Evolutionary conservation across 176 grass and related monocot genomes (phyloP).

Genomic region (Musa schizocarpa): DNA sequence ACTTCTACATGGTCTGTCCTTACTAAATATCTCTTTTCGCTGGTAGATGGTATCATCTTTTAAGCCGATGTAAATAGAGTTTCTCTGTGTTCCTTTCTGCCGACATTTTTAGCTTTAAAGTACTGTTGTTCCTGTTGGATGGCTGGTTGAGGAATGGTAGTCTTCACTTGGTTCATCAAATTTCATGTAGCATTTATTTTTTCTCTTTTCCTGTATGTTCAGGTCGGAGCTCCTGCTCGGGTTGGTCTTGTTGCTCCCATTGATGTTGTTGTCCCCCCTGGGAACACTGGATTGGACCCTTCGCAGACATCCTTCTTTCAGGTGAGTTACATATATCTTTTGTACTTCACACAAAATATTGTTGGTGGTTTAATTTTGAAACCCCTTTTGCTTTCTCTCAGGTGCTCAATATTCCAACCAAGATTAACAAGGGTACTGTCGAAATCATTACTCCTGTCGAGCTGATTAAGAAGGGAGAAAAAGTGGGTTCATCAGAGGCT

Average conservation of each 20-base stretch:
- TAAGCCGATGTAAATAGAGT: too few species aligned
- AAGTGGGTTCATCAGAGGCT: slow-evolving; percentile 15
- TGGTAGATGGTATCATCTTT: too few species aligned
- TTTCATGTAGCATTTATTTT: neutral
- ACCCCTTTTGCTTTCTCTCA: neutral
- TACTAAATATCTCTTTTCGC: too few species aligned
- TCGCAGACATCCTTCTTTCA: slow-evolving; percentile 19
- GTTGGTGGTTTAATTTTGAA: neutral
- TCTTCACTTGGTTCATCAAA: neutral
- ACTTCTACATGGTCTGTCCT: too few species aligned
- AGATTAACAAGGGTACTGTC: slow-evolving; percentile 20
- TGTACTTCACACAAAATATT: neutral
- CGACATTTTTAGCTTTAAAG: too few species aligned
- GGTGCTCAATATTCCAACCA: slow-evolving; percentile 17
- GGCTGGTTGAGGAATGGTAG: too few species aligned
- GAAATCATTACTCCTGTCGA: slow-evolving; percentile 16
- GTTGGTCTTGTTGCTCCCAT: slow-evolving; percentile 13
- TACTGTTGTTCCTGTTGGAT: too few species aligned
- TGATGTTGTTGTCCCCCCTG: slow-evolving; percentile 14
- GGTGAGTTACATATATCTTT: neutral
- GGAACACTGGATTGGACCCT: slow-evolving; percentile 14
- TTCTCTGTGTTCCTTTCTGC: too few species aligned
- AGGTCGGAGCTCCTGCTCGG: slow-evolving; percentile 17
- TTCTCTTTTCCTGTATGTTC: neutral
- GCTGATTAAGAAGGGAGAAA: slow-evolving; percentile 13